Evolutionary conservation across 2,329 filamentous ascomycete species (phyloP).

Genomic region (Pleoardoris graminearum): DNA sequence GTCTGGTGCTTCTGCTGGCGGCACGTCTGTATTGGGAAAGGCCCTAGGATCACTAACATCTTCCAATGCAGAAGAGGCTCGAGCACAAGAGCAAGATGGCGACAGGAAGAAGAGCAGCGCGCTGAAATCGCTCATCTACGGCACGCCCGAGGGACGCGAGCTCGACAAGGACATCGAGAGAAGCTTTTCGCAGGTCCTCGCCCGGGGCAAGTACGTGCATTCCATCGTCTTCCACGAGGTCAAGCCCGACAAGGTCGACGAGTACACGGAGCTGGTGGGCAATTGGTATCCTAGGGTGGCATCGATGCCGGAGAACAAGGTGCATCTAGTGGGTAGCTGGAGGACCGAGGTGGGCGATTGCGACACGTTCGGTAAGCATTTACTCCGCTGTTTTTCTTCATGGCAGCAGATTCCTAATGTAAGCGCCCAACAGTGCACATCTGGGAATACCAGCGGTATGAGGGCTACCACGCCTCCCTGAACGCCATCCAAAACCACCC

Average conservation of each 20-base stretch:
- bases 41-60: conserved; percentile 62
- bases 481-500: conserved; percentile 81
- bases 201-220: conserved; percentile 96
- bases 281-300: conserved; percentile 93
- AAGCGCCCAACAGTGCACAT: conserved; percentile 74
- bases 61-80: conserved; percentile 56
- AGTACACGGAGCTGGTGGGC: conserved; percentile 88
- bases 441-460: conserved; percentile 98
- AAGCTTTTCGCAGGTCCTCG: conserved; percentile 92
- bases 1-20: conserved; percentile 35
- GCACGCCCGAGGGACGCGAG: conserved; percentile 91
- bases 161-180: conserved; percentile 95
- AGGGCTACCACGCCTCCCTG: conserved; percentile 91
- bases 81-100: conserved; percentile 61
- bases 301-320: conserved; percentile 81
- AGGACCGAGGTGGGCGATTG: conserved; percentile 96
- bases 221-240: conserved; percentile 97
- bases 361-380: conserved; percentile 82
- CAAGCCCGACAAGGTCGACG: conserved; percentile 91
- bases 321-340: conserved; percentile 97
- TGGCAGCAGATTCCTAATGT: neutral
- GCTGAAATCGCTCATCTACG: conserved; percentile 89
- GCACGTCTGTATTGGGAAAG: conserved; percentile 43
- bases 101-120: conserved; percentile 68
- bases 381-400: neutral